Evolutionary conservation across 176 grass and related monocot species (phyloP).

Genomic region (Zea luxurians): DNA sequence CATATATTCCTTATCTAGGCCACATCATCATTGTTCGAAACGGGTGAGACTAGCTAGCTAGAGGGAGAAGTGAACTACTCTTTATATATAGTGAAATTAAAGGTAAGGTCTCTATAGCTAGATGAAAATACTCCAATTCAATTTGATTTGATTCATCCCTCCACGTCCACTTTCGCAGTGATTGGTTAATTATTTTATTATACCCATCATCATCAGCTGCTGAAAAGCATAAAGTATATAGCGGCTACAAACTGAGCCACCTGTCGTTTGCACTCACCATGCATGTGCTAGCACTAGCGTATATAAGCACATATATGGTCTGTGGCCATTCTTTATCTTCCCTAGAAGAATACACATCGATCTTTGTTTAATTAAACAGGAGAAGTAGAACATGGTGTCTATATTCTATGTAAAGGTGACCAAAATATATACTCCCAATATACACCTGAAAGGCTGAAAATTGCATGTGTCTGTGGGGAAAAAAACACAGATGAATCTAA

Average conservation of each 20-base stretch:
- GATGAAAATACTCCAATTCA: background rate
- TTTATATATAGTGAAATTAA: background rate
- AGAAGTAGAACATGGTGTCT: background rate
- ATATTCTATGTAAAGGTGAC: background rate
- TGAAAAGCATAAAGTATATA: background rate
- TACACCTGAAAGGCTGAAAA: background rate
- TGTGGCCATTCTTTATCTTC: background rate
- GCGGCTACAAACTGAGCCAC: background rate
- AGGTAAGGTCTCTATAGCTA: background rate
- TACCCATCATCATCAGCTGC: too few relatives aligned
- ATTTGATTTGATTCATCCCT: background rate
- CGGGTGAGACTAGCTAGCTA: too few relatives aligned
- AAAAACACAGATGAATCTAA: background rate
- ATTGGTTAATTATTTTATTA: background rate
- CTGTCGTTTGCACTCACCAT: conserved; percentile 11
- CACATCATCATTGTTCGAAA: background rate
- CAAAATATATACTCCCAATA: background rate
- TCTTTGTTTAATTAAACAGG: background rate
- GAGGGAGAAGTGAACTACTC: background rate
- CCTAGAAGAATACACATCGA: background rate
- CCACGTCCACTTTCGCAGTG: background rate
- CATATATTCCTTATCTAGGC: background rate
- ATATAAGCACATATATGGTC: background rate
- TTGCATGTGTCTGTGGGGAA: background rate
- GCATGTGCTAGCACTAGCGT: conserved; percentile 9